A percentile compares a stretch with the other conserved stretches of the same genome.
Evolutionary conservation across 2,329 filamentous ascomycete species (phyloP).

Genomic region (Trichoderma asperellum): DNA sequence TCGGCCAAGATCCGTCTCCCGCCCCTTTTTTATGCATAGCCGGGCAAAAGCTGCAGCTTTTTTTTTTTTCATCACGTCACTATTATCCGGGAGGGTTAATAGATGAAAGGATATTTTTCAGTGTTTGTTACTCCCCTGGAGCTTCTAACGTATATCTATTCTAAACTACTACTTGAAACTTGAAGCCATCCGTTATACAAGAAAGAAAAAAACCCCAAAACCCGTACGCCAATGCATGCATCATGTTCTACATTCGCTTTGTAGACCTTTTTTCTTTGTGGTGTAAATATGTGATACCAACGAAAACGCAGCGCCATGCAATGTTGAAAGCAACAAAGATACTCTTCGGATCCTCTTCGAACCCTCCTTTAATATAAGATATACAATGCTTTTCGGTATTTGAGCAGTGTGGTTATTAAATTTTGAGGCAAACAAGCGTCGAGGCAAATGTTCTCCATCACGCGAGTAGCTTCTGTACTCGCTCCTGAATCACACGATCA

Average conservation of each 20-base stretch:
- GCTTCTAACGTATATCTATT: not conserved
- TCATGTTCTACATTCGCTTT: conserved; percentile 6
- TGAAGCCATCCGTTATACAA: conserved; percentile 2
- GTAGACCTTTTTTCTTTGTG: not conserved
- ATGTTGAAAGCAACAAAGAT: conserved; percentile 16
- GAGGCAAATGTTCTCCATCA: not conserved
- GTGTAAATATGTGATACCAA: not conserved
- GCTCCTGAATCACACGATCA: conserved; percentile 44
- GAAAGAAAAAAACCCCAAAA: not conserved
- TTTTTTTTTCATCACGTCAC: not conserved
- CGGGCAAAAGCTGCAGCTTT: not conserved
- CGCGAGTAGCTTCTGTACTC: conserved; percentile 41
- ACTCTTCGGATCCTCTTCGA: not conserved
- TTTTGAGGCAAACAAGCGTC: not conserved
- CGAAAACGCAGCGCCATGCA: conserved; percentile 27
- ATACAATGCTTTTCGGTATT: not conserved
- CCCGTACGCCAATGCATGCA: conserved; percentile 15
- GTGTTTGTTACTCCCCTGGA: not conserved
- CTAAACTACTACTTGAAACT: not conserved
- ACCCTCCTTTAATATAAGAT: not conserved
- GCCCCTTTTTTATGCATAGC: not conserved
- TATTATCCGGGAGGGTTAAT: not conserved
- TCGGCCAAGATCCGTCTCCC: not conserved
- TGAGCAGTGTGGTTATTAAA: not conserved
- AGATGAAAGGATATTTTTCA: not conserved